Base-by-base conservation (phyloP, 768 basidiomycete species). In the Termitomyces sp. region DNA sequence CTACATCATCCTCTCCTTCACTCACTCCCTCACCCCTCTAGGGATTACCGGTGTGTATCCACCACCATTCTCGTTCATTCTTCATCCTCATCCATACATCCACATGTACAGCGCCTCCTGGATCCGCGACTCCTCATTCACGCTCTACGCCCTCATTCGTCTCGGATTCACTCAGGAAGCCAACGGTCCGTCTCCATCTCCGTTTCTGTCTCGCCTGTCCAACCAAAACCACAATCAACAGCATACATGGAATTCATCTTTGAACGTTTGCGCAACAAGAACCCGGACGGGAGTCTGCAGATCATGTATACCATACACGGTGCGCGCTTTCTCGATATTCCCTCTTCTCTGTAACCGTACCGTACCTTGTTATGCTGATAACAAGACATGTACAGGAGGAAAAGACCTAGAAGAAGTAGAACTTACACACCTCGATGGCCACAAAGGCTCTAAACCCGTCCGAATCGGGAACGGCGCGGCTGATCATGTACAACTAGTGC, bases 261-360 rank as follows among this genome's bases (percentile, higher is more conserved):
- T 60, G 84, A 89, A 54, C 83, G 93, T 49, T 69, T 97, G 65
- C 80, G 87, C 63, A 73, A 93, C 66, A 88, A 87, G 76, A 95
- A 95, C 67, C 81, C 86, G 1, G 94, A 98, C 66, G 95, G 95
- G 2, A 92, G 91, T 42, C 71, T 98, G 23, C 94, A 98, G 69
- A 98, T 96, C 65, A 94, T 98, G 95, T 95, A 95, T 68, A 96
- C 92, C 31, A 98, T 97, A 54, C 93, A 96, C 56, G 94, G 94
- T 81, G 44, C 42, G 31, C 21, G 32, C 38, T 31, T 49, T 40
- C 38, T 37, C 19, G 19, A 3, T 0, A 7, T 21, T 21, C 19
- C 16, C 29, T 10, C 11, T 25, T 5, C 4, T 23, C 44, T n/a
- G n/a, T n/a, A n/a, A n/a, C n/a, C n/a, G n/a, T n/a, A n/a, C n/a